Conservation (phyloP, 1,284 basidiomycete genomes). For the Polyporus tsugae region DNA sequence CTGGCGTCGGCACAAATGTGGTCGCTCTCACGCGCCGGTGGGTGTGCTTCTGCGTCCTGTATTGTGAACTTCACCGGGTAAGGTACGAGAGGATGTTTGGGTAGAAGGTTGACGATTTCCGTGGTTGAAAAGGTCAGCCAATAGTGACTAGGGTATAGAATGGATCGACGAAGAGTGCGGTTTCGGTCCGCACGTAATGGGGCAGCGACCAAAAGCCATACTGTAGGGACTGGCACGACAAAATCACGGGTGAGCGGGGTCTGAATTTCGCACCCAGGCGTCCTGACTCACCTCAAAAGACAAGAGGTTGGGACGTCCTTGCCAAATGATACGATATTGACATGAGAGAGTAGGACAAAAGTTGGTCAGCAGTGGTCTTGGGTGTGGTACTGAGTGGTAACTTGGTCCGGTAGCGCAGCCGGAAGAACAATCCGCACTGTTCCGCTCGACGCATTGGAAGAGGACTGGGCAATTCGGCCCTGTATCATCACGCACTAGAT, state of each 20-base stretch:
- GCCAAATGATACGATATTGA: constrained; percentile 3
- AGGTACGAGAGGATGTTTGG: neutral
- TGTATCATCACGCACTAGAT: neutral
- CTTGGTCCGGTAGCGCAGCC: neutral
- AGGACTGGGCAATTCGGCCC: neutral
- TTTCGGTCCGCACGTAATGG: neutral
- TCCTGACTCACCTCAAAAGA: neutral
- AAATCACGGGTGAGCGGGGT: constrained; percentile 1
- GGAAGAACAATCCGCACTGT: neutral
- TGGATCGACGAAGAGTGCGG: neutral
- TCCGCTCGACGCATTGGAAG: neutral
- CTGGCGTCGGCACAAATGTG: neutral
- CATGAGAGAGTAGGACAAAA: constrained; percentile 1
- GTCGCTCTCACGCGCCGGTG: neutral
- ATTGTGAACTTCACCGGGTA: neutral
- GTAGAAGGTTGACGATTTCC: too few species aligned
- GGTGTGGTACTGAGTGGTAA: neutral
- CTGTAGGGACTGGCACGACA: neutral
- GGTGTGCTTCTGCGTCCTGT: neutral
- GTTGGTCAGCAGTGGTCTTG: neutral
- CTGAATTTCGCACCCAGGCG: neutral
- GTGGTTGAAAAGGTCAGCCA: neutral
- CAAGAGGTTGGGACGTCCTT: neutral
- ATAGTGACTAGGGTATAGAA: neutral
- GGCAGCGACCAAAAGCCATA: neutral